Conservation (phyloP, 345 rosid genomes). For the Melastoma malabathricum region DNA sequence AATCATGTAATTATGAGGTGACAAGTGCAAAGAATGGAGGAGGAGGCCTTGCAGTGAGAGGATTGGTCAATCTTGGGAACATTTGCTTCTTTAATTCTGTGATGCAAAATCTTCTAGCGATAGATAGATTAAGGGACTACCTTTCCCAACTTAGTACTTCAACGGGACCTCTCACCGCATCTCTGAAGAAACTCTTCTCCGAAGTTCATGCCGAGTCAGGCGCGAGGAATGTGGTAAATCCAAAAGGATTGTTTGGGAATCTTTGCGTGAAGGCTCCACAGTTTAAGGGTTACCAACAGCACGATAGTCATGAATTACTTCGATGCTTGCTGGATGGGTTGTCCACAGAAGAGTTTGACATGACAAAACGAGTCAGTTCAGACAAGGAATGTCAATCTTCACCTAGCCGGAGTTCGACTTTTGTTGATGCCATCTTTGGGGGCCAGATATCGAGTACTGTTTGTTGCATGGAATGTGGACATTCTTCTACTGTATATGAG, state of each 20-base stretch:
- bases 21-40: conserved; percentile 20
- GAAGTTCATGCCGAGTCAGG: conserved; percentile 57
- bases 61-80: conserved; percentile 88
- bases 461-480: conserved; percentile 72
- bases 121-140: conserved; percentile 42
- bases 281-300: conserved; percentile 88
- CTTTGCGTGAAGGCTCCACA: conserved; percentile 79
- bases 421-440: conserved; percentile 72
- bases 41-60: conserved; percentile 50
- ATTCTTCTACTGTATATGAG: conserved; percentile 78
- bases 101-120: conserved; percentile 76
- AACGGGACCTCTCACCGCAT: conserved; percentile 43
- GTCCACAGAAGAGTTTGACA: conserved; percentile 61
- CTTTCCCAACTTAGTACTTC: conserved; percentile 36
- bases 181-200: conserved; percentile 59
- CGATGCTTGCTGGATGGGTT: conserved; percentile 71
- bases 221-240: conserved; percentile 53
- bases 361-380: conserved; percentile 28
- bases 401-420: conserved; percentile 30
- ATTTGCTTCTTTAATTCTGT: conserved; percentile 96
- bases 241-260: conserved; percentile 49
- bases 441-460: conserved; percentile 84
- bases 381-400: conserved; percentile 20
- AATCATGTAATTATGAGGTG: conserved; percentile 20
- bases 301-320: conserved; percentile 93